A percentile compares a stretch with the other conserved stretches of the same genome.
Evolutionary conservation across 441 rosid genomes (phyloP).

Genomic region (Gossypium lobatum): DNA sequence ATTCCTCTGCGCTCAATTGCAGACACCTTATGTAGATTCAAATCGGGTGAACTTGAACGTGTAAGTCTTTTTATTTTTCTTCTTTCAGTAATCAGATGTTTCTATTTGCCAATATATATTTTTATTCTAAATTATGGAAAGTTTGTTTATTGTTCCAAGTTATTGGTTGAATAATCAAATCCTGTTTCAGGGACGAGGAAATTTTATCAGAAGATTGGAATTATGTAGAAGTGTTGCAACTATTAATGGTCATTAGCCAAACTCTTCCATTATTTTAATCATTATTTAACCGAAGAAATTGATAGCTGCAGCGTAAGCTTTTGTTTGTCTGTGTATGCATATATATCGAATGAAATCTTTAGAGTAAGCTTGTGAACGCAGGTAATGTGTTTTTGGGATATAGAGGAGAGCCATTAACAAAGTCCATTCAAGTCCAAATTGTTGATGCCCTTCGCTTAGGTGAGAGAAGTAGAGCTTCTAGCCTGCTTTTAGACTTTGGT

Average conservation of each 20-base stretch:
- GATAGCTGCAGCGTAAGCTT: constrained; percentile 3
- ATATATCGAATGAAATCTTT: not conserved
- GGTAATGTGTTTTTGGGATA: constrained; percentile 27
- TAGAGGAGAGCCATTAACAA: constrained; percentile 27
- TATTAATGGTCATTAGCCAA: constrained; percentile 5
- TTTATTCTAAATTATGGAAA: not conserved
- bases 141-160: not conserved
- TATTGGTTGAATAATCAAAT: constrained; percentile 6
- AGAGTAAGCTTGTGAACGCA: constrained; percentile 15
- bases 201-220: constrained; percentile 20
- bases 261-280: not conserved
- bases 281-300: not conserved
- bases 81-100: not conserved
- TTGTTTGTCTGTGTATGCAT: not conserved
- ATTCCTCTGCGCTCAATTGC: constrained; percentile 28
- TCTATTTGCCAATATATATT: not conserved
- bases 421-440: constrained; percentile 41
- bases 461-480: constrained; percentile 63
- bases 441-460: constrained; percentile 57
- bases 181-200: constrained; percentile 33
- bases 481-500: constrained; percentile 46
- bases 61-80: constrained; percentile 20
- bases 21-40: constrained; percentile 26
- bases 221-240: constrained; percentile 36
- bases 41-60: constrained; percentile 8